These are phyloP conservation scores for Nakazawaea anatomiae DNA, from an alignment of 805 yeast genomes.

Conservation along the genomic window DNA sequence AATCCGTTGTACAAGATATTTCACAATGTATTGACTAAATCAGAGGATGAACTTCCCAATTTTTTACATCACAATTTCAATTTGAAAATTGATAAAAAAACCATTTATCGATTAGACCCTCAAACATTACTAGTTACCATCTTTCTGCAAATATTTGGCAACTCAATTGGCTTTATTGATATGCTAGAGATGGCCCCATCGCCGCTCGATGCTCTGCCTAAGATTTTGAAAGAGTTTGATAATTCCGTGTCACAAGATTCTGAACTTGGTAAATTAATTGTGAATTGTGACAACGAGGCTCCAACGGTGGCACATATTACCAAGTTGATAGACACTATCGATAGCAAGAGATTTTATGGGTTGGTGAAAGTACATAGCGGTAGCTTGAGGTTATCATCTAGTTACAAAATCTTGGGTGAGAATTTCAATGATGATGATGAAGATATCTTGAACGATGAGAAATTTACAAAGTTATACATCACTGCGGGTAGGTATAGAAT, in stretches of 20 bases:
- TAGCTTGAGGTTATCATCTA: constrained; percentile 37
- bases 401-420: constrained; percentile 53
- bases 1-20: constrained; percentile 78
- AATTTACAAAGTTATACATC: constrained; percentile 38
- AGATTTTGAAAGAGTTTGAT: constrained; percentile 15
- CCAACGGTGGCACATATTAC: constrained; percentile 48
- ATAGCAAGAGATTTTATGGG: constrained; percentile 46
- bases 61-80: constrained; percentile 46
- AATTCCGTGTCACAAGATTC: constrained; percentile 6
- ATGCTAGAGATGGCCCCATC: constrained; percentile 30
- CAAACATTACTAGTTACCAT: constrained; percentile 51
- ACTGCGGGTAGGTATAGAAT: constrained; percentile 69
- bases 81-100: constrained; percentile 32
- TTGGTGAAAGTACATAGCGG: constrained; percentile 64
- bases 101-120: constrained; percentile 46
- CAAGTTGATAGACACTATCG: constrained; percentile 51
- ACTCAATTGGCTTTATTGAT: constrained; percentile 48
- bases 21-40: constrained; percentile 51
- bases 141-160: constrained; percentile 48
- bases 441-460: constrained; percentile 44
- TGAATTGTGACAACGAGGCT: constrained; percentile 29
- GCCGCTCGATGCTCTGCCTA: constrained; percentile 28
- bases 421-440: constrained; percentile 39
- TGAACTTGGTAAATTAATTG: constrained; percentile 16
- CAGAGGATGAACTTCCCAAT: constrained; percentile 33